These are phyloP conservation scores for Nakaseomyces bracarensis DNA, from an alignment of 1,139 yeast species.

Conservation along the genomic window DNA sequence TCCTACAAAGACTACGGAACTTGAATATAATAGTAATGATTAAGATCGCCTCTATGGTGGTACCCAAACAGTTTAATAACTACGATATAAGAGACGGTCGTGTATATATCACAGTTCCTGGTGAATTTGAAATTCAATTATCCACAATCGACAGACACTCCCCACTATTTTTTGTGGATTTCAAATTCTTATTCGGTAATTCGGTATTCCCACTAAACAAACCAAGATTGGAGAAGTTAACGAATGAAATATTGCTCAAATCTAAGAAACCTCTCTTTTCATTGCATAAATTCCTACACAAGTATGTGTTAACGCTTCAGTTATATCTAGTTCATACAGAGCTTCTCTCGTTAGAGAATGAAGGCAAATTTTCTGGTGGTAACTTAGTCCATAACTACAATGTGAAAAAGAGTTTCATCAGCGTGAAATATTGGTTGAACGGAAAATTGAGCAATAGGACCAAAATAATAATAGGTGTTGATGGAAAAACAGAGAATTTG, in stretches of 20 bases:
- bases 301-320: conserved; percentile 66
- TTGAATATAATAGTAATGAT: conserved; percentile 68
- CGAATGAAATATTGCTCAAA: conserved; percentile 49
- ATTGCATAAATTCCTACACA: conserved; percentile 59
- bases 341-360: conserved; percentile 41
- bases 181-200: conserved; percentile 45
- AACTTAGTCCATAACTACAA: conserved; percentile 59
- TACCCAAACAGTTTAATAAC: conserved; percentile 57
- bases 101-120: conserved; percentile 53
- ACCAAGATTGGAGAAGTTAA: conserved; percentile 36
- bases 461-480: conserved; percentile 59
- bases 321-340: conserved; percentile 63
- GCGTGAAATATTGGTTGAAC: conserved; percentile 63
- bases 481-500: conserved; percentile 40
- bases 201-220: conserved; percentile 31
- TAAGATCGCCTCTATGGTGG: conserved; percentile 59
- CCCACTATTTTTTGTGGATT: conserved; percentile 72
- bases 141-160: conserved; percentile 64
- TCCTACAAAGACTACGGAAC: conserved; percentile 56
- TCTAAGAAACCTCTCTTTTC: conserved; percentile 45
- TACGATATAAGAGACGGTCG: conserved; percentile 70
- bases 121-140: conserved; percentile 62
- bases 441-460: conserved; percentile 42
- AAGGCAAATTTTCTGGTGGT: conserved; percentile 55
- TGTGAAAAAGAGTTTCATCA: conserved; percentile 52